These are phyloP conservation scores for Solanum hybrid DNA, from an alignment of 305 asterid species.

Conservation along the genomic window DNA sequence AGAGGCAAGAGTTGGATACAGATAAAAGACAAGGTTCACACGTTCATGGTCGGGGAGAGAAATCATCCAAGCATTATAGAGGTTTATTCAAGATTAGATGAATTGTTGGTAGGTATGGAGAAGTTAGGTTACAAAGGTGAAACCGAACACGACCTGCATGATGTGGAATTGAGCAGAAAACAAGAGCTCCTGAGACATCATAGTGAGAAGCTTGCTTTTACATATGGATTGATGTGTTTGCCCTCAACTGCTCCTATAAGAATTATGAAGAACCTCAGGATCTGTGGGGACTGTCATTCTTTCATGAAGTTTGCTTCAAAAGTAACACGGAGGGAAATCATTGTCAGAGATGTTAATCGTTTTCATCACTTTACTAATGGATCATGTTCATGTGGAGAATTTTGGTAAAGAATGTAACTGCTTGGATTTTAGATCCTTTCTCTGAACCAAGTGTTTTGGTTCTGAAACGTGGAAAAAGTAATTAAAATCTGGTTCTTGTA, in stretches of 20 bases:
- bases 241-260: slow-evolving; percentile 51
- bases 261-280: slow-evolving; percentile 84
- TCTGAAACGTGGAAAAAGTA: not conserved
- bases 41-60: slow-evolving; percentile 69
- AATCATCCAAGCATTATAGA: slow-evolving; percentile 50
- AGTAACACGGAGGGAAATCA: slow-evolving; percentile 41
- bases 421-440: not conserved
- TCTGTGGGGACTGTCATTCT: slow-evolving; percentile 81
- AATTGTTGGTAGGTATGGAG: slow-evolving; percentile 45
- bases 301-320: slow-evolving; percentile 73
- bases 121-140: slow-evolving; percentile 50
- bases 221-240: slow-evolving; percentile 57
- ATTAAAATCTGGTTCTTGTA: not conserved
- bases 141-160: slow-evolving; percentile 60
- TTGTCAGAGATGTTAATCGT: slow-evolving; percentile 67
- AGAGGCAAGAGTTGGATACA: slow-evolving; percentile 84
- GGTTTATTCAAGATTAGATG: slow-evolving; percentile 46
- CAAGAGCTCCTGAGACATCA: slow-evolving; percentile 60
- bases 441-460: not conserved
- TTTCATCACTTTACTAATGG: slow-evolving; percentile 74
- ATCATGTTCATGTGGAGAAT: slow-evolving; percentile 66
- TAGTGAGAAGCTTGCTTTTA: slow-evolving; percentile 75
- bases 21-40: slow-evolving; percentile 47
- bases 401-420: slow-evolving; percentile 33
- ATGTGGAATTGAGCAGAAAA: slow-evolving; percentile 52